Conservation (phyloP, 495 filamentous ascomycete genomes). For the Aeminium ludgeri region DNA sequence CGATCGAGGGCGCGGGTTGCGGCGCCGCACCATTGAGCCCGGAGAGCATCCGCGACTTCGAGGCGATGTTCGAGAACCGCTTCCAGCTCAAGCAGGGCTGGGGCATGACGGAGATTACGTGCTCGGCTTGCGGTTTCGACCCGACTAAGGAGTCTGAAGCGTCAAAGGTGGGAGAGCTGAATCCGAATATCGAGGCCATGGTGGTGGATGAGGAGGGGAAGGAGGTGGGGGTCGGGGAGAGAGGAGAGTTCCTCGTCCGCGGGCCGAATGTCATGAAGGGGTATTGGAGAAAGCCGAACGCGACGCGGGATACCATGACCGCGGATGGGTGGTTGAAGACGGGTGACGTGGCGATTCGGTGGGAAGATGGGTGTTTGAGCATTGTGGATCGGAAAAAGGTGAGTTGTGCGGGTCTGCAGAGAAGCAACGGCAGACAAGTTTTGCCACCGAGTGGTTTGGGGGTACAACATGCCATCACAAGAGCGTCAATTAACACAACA, state of each 20-base stretch:
- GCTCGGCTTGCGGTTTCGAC: slow-evolving; percentile 43
- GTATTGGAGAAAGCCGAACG: slow-evolving; percentile 26
- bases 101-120: slow-evolving; percentile 42
- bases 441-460: too few species aligned
- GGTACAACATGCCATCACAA: too few species aligned
- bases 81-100: slow-evolving; percentile 57
- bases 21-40: slow-evolving; percentile 34
- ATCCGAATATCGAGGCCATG: slow-evolving; percentile 49
- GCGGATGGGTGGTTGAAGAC: slow-evolving; percentile 27
- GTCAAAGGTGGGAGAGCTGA: slow-evolving; percentile 47
- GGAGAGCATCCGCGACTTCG: slow-evolving; percentile 44
- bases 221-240: slow-evolving; percentile 15
- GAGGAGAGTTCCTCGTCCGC: slow-evolving; percentile 24
- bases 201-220: slow-evolving; percentile 34
- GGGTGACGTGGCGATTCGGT: slow-evolving; percentile 24
- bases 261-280: slow-evolving; percentile 28
- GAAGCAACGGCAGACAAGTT: too few species aligned
- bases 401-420: neutral
- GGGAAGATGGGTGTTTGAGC: slow-evolving; percentile 21
- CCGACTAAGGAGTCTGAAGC: slow-evolving; percentile 24
- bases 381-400: slow-evolving; percentile 30
- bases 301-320: slow-evolving; percentile 23
- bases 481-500: too few species aligned
- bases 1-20: slow-evolving; percentile 36
- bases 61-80: slow-evolving; percentile 38